Evolutionary conservation across 129 eudicot genomes (phyloP).

Genomic region (Arctium minus): DNA sequence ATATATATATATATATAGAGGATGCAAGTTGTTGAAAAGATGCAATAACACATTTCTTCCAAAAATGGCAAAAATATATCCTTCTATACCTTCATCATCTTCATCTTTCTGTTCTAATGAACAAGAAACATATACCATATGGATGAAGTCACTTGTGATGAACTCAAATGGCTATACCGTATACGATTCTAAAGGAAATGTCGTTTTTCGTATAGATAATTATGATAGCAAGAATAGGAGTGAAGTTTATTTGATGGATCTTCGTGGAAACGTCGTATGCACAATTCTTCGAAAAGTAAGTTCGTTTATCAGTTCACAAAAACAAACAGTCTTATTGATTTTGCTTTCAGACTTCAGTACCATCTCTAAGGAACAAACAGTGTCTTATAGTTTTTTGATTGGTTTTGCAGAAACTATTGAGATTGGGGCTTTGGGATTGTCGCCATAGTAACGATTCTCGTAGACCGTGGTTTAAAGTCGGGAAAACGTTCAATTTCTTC

Average conservation of each 20-base stretch:
- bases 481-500: slow-evolving; percentile 27
- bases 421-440: slow-evolving; percentile 58
- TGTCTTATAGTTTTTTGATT: not conserved
- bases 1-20: not conserved
- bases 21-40: slow-evolving; percentile 2
- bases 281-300: slow-evolving; percentile 52
- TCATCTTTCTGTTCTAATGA: slow-evolving; percentile 31
- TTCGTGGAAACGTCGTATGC: slow-evolving; percentile 52
- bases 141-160: slow-evolving; percentile 83
- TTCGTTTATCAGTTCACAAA: not conserved
- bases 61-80: slow-evolving; percentile 51
- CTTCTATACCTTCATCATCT: slow-evolving; percentile 23
- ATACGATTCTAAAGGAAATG: slow-evolving; percentile 45
- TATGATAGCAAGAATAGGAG: slow-evolving; percentile 45
- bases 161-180: slow-evolving; percentile 67
- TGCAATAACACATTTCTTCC: slow-evolving; percentile 8
- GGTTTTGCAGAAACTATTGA: slow-evolving; percentile 38
- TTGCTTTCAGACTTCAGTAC: slow-evolving; percentile 1
- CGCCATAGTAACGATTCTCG: slow-evolving; percentile 28
- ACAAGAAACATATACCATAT: slow-evolving; percentile 49
- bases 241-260: slow-evolving; percentile 76
- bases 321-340: not conserved
- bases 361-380: slow-evolving; percentile 22
- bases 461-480: slow-evolving; percentile 64
- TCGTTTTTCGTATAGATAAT: slow-evolving; percentile 71